Evolutionary conservation across 495 filamentous ascomycete genomes (phyloP), one percentile per base, ranked within the genome.

Genomic region (Lophiostoma macrostomum): DNA sequence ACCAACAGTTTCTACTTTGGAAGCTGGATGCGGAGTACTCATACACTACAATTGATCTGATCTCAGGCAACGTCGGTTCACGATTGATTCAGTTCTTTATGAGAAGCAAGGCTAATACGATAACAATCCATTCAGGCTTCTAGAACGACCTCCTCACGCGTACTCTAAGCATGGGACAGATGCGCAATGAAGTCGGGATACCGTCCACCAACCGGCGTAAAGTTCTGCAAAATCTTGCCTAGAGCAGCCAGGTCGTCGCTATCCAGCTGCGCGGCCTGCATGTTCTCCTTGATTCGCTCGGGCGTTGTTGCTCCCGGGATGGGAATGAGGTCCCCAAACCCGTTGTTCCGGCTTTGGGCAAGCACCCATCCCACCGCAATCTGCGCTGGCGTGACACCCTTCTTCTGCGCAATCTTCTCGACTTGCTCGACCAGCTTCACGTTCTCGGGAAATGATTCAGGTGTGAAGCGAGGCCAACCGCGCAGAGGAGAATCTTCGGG

Each of bases 301-400:
- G 43, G 59, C 1, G 65, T 68, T 5, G 65, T 82, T 11, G 84
- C 80, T 12, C 90, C 90, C 0, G 89, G 90, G 56, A 96, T 94
- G 3, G 90, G 90, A 49, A 94, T 84, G 59, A 95, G 85, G 4
- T 74, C 76, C 11, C 82, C 80, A 65, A 84, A 75, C 11, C 82
- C 86, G 32, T 80, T 72, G 59, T 77, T 73, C 25, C 69, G 71
- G 37, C 79, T 76, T 48, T 83, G 64, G 3, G 71, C 70, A 28
- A 69, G 68, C 3, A 84, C 72, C 90, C 91, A 96, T 18, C 71
- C 78, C 46, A 96, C 71, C 10, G 88, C 90, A 29, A 95, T 71
- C 72, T 96, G 90, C 2, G 80, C 80, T 0, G 84, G 74, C 10
- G 84, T 87, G 57, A 79, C 80, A 11, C 80, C 80, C 73, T 91